phyloP scores from a whole-genome alignment of 2,329 filamentous ascomycete species.

The Davidsoniella eucalypti region DNA sequence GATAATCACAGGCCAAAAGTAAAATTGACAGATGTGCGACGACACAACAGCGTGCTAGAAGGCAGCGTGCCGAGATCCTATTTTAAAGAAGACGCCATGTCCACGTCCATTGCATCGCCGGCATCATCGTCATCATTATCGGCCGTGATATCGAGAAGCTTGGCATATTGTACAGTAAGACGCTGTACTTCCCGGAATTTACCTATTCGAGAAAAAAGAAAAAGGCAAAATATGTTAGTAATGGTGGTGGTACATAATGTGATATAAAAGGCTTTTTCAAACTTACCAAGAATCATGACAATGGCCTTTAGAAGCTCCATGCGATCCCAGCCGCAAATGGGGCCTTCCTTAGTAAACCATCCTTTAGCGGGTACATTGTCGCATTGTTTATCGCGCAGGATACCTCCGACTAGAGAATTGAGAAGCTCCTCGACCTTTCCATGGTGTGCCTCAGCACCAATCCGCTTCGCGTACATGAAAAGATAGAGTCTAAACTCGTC shows the following conservation, averaged over 20 bases:
- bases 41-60: not conserved
- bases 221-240: too few relatives aligned
- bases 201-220: constrained; percentile 32
- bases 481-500: constrained; percentile 91
- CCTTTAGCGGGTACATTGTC: constrained; percentile 23
- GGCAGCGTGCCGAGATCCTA: not conserved
- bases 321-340: constrained; percentile 80
- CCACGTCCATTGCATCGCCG: constrained; percentile 10
- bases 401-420: constrained; percentile 62
- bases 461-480: constrained; percentile 94
- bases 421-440: constrained; percentile 87
- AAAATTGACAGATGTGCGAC: too few relatives aligned
- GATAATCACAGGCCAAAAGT: too few relatives aligned
- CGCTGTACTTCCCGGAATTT: constrained; percentile 93
- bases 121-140: constrained; percentile 26
- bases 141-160: constrained; percentile 50
- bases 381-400: constrained; percentile 39
- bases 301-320: constrained; percentile 79
- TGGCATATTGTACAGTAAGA: constrained; percentile 86
- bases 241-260: too few relatives aligned
- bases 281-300: constrained; percentile 77
- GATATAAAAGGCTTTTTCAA: not conserved
- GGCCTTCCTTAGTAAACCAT: constrained; percentile 51
- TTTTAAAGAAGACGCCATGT: constrained; percentile 1
- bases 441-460: constrained; percentile 75